These are phyloP conservation scores for Colletotrichum zoysiae DNA, from an alignment of 2,329 filamentous ascomycete species.

Conservation along the genomic window DNA sequence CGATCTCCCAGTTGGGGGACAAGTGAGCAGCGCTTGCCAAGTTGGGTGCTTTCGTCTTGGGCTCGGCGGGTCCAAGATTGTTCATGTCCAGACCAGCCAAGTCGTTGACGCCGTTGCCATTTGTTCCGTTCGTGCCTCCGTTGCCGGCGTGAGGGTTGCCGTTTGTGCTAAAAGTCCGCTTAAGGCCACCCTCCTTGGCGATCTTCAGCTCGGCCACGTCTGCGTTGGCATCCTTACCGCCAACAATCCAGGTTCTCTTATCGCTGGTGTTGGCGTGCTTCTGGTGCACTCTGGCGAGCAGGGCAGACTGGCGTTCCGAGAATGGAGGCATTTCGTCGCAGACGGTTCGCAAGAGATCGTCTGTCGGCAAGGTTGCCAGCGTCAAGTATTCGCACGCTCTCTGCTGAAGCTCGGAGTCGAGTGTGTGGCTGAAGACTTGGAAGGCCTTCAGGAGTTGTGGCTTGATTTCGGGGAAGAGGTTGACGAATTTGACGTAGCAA, in stretches of 20 bases:
- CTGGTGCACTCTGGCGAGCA: slow-evolving; percentile 92
- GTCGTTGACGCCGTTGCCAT: slow-evolving; percentile 70
- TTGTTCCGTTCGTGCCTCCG: slow-evolving; percentile 60
- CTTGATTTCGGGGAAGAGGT: slow-evolving; percentile 98
- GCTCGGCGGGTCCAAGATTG: slow-evolving; percentile 67
- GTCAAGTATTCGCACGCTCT: slow-evolving; percentile 94
- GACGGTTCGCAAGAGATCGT: slow-evolving; percentile 91
- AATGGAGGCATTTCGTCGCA: slow-evolving; percentile 99
- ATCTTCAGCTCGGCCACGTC: slow-evolving; percentile 84
- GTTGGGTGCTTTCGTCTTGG: slow-evolving; percentile 79
- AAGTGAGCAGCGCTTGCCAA: slow-evolving; percentile 92
- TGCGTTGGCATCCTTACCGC: slow-evolving; percentile 91
- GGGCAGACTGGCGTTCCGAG: slow-evolving; percentile 90
- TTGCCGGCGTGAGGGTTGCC: slow-evolving; percentile 58
- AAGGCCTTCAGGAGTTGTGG: slow-evolving; percentile 93
- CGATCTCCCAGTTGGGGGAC: slow-evolving; percentile 93
- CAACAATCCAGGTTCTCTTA: slow-evolving; percentile 97
- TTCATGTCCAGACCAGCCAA: slow-evolving; percentile 87
- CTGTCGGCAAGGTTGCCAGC: slow-evolving; percentile 85
- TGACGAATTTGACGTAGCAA: slow-evolving; percentile 97
- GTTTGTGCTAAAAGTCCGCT: slow-evolving; percentile 83
- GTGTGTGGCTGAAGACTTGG: slow-evolving; percentile 89
- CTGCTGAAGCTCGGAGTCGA: slow-evolving; percentile 96
- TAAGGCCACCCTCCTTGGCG: slow-evolving; percentile 84
- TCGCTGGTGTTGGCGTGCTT: slow-evolving; percentile 94